These are phyloP conservation scores for Gonapodya sp. DNA, from an alignment of 192 early-diverging fungal species.

Conservation along the genomic window DNA sequence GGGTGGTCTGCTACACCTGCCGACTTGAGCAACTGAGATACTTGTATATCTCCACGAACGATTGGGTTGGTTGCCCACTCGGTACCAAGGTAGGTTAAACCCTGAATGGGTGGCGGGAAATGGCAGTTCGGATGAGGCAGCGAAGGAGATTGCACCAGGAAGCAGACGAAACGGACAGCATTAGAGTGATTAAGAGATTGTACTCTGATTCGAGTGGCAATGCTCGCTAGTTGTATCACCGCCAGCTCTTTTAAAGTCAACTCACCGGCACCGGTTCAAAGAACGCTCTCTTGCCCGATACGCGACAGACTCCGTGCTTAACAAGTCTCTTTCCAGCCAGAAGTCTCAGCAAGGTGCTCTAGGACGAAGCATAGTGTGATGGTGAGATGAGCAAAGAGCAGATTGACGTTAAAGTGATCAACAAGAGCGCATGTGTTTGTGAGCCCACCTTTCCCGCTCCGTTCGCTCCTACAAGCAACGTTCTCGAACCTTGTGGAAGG, in stretches of 20 bases:
- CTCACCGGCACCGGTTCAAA: conserved; percentile 42
- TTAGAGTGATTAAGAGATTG: too few species aligned
- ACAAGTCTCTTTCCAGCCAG: conserved; percentile 63
- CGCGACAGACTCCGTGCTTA: conserved; percentile 33
- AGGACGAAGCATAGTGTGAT: too few species aligned
- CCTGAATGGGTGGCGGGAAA: conserved; percentile 18
- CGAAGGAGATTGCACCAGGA: too few species aligned
- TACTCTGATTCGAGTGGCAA: too few species aligned
- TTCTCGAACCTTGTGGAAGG: conserved; percentile 44
- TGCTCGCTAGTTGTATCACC: too few species aligned
- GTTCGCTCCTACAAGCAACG: conserved; percentile 68
- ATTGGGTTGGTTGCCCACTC: conserved; percentile 71
- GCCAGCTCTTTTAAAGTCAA: background rate
- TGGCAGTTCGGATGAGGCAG: background rate
- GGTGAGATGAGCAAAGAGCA: too few species aligned
- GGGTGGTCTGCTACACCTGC: conserved; percentile 49
- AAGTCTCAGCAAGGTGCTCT: conserved; percentile 58
- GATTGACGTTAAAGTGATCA: too few species aligned
- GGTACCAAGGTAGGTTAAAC: conserved; percentile 67
- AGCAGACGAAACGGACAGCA: too few species aligned
- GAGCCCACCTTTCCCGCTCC: conserved; percentile 27
- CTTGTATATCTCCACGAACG: conserved; percentile 56
- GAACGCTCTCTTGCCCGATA: conserved; percentile 58
- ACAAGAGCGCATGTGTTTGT: background rate
- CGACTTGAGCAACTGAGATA: conserved; percentile 52